These are phyloP conservation scores for Plasmodium vinckei DNA, from an alignment of 169 alveolate genomes.

Conservation along the genomic window DNA sequence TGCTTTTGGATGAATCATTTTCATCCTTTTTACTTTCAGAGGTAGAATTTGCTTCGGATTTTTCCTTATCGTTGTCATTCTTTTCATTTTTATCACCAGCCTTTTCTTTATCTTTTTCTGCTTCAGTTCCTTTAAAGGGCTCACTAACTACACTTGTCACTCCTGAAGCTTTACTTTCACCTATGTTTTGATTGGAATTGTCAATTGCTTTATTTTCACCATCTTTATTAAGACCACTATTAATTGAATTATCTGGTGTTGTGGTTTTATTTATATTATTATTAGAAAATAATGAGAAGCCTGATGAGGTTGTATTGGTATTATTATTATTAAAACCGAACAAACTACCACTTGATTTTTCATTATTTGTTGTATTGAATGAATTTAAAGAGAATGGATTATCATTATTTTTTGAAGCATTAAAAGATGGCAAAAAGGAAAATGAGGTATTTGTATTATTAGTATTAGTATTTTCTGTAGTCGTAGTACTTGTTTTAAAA, in stretches of 20 bases:
- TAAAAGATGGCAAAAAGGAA: slow-evolving; percentile 18
- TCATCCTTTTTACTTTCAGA: slow-evolving; percentile 16
- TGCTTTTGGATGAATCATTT: background rate
- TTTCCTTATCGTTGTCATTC: background rate
- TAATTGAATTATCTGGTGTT: background rate
- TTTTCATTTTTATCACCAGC: slow-evolving; percentile 3
- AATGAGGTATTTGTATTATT: slow-evolving; percentile 1
- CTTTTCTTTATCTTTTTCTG: slow-evolving; percentile 16
- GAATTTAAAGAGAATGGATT: slow-evolving; percentile 6
- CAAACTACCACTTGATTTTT: slow-evolving; percentile 22
- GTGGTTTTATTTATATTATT: slow-evolving; percentile 2
- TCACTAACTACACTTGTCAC: too few species aligned
- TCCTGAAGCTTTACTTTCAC: too few species aligned
- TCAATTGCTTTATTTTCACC: slow-evolving; percentile 2
- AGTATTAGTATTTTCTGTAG: too few species aligned
- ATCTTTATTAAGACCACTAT: background rate
- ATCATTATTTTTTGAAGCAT: slow-evolving; percentile 10
- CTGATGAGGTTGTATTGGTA: background rate
- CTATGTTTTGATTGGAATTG: too few species aligned
- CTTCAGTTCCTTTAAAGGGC: background rate
- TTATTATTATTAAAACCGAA: slow-evolving; percentile 28
- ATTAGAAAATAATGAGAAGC: slow-evolving; percentile 9
- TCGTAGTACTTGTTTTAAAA: slow-evolving; percentile 14
- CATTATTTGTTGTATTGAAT: slow-evolving; percentile 15
- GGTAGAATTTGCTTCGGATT: background rate